Evolutionary conservation across 768 basidiomycete genomes (phyloP), one percentile per base, ranked within the genome.

Genomic region (Agrocybe praecox): DNA sequence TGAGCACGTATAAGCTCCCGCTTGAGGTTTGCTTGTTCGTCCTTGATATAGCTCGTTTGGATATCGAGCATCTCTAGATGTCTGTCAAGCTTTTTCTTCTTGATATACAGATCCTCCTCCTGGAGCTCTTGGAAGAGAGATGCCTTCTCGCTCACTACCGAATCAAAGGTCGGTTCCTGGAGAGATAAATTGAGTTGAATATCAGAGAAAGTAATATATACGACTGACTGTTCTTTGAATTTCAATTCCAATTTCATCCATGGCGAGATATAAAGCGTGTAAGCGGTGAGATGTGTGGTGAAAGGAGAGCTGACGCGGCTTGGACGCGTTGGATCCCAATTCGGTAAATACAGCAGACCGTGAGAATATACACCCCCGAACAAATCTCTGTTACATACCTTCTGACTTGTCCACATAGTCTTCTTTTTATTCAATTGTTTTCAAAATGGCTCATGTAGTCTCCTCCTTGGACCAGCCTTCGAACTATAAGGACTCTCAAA

Each of bases 1-100:
- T 99, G 97, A 0, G 97, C 97, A 55, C 97, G 93, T 63, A 98
- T 91, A 59, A 99, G 89, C 74, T 99, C 97, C 49, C 96, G 88
- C 73, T 98, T 96, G 54, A 99, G 86, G 68, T 98, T 98, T 15
- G 92, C 92, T 67, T 97, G 96, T 72, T 99, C 97, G 65, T 99
- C 96, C 71, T 98, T 96, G 74, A 99, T 97, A 71, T 98, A 99
- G 75, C 90, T 91, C 74, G 98, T 92, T 67, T 90, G 89, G 23
- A 94, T 93, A 51, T 93, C 90, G 34, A 98, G 86, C 79, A 99
- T 94, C 69, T 99, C 95, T 32, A 96, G 81, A 67, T 99, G 96
- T 47, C 94, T 89, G 51, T 92, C 85, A 49, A 99, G 89, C 68
- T 94, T 94, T 83, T 97, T 96, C 85, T 93, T 97, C 73, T 96